Evolutionary conservation across 2,329 filamentous ascomycete genomes (phyloP).

Genomic region (Calonectria pauciramosa): DNA sequence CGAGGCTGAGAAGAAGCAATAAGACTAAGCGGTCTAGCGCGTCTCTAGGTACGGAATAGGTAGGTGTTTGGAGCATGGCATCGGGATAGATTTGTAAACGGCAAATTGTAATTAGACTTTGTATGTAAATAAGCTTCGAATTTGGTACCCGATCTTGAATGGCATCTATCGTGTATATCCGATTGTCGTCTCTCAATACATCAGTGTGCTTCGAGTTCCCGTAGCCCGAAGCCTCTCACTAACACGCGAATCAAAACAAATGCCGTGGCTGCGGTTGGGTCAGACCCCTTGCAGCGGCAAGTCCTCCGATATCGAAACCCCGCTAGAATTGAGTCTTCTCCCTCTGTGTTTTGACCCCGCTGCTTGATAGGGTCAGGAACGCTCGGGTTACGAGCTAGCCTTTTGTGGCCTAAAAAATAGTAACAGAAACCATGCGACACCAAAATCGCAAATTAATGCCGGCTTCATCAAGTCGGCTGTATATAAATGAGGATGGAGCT

Average conservation of each 20-base stretch:
- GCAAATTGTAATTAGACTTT: slow-evolving; percentile 8
- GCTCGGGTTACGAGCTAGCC: background rate
- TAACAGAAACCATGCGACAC: background rate
- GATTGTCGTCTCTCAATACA: background rate
- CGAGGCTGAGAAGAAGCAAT: slow-evolving; percentile 33
- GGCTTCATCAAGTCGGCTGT: background rate
- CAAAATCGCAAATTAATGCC: background rate
- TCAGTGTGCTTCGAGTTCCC: background rate
- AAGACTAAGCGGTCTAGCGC: background rate
- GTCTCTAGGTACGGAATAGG: background rate
- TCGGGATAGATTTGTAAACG: background rate
- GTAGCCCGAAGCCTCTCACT: slow-evolving; percentile 13
- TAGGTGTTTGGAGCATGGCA: background rate
- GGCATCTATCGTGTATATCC: background rate
- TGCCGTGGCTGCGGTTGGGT: slow-evolving; percentile 40
- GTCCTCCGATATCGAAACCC: slow-evolving; percentile 46
- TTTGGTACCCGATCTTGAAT: background rate
- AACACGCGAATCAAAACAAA: slow-evolving; percentile 27
- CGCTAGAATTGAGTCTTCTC: slow-evolving; percentile 3
- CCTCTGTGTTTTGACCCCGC: slow-evolving; percentile 16
- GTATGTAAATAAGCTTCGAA: background rate
- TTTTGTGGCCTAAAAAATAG: background rate
- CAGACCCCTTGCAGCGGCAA: slow-evolving; percentile 24
- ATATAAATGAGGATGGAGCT: background rate
- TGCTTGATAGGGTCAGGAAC: slow-evolving; percentile 10